phyloP scores from a whole-genome alignment of 164 flowering plant genomes.

The Nelumbo lutea region DNA sequence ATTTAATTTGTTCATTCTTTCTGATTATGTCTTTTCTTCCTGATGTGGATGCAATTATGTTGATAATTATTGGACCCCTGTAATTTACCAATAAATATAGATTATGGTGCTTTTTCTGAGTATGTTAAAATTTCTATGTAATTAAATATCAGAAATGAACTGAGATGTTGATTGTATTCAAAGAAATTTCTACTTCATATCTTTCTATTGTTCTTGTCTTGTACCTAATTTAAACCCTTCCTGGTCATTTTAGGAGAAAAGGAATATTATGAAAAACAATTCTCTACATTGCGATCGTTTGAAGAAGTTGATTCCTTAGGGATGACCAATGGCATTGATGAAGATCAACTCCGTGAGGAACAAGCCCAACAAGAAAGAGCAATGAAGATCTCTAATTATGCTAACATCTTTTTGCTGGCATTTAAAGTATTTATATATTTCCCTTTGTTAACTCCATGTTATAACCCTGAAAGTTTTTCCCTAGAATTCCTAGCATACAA shows the following conservation, averaged over 20 bases:
- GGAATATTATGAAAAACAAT: slow-evolving; percentile 60
- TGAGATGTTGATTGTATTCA: no score
- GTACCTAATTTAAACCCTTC: background rate
- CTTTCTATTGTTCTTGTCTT: background rate
- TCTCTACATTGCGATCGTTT: slow-evolving; percentile 57
- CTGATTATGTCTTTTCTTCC: no score
- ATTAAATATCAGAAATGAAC: no score
- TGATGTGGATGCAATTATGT: no score
- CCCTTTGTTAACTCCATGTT: background rate
- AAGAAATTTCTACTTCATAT: background rate
- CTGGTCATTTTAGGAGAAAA: slow-evolving; percentile 48
- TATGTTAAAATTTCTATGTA: no score
- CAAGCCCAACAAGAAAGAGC: slow-evolving; percentile 60
- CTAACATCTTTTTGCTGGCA: slow-evolving; percentile 46
- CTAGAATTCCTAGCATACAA: no score
- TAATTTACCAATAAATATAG: no score
- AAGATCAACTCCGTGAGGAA: slow-evolving; percentile 30
- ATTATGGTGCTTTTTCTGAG: no score
- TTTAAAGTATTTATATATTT: slow-evolving; percentile 38
- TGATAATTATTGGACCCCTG: no score
- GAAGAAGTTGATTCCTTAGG: slow-evolving; percentile 54
- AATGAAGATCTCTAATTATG: slow-evolving; percentile 59
- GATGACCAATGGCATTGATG: slow-evolving; percentile 19
- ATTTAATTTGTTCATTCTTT: no score
- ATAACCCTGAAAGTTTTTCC: no score